Evolutionary conservation across 2,329 filamentous ascomycete species (phyloP), one percentile per base, ranked within the genome.

Genomic region (Colletotrichum sp.): DNA sequence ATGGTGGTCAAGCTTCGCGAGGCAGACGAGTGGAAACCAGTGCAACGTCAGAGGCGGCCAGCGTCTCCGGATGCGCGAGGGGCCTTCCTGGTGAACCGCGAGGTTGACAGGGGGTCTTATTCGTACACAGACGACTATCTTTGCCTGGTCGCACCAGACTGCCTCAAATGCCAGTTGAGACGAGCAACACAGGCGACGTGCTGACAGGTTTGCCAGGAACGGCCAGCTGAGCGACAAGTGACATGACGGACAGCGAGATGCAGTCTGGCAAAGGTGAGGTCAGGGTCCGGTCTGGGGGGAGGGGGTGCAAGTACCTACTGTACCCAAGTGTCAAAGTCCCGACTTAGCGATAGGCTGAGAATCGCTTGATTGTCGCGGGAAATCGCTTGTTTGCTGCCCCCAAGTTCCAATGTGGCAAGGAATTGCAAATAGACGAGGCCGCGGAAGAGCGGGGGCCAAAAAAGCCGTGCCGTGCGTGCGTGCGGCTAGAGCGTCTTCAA

Each of bases 381-480:
- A 65, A 62, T 78, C 77, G 77, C 77, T 78, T 78, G 75, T 78
- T 78, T 78, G 68, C 75, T 78, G 77, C 75, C 77, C 77, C 77
- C 71, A 77, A 77, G 66, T 39, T 58, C 65, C 66, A 70, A 67
- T 55, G 36, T 39, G 43, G 61, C 69, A 70, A 67, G 52, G 36
- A 55, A 64, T 52, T 55, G 75, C 39, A 69, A 55, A 69, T 76
- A 22, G 62, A 69, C 70, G 48, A 75, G 58, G 73, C 61, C 68
- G 69, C 72, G 72, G 61, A 43, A 72, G 56, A 72, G 73, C 73
- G 73, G 73, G 61, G 69, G 55, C 22, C 60, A 61, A 64, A 74
- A 48, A 78, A 80, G 79, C 69, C 76, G 69, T 75, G 76, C 65
- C 66, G 71, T 77, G 73, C 58, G 28, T 61, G 56, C 27, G 27